A percentile compares a stretch with the other conserved stretches of the same genome.
Conservation (phyloP, 352 stramenopile species). For the Globisporangium heterothallicum region DNA sequence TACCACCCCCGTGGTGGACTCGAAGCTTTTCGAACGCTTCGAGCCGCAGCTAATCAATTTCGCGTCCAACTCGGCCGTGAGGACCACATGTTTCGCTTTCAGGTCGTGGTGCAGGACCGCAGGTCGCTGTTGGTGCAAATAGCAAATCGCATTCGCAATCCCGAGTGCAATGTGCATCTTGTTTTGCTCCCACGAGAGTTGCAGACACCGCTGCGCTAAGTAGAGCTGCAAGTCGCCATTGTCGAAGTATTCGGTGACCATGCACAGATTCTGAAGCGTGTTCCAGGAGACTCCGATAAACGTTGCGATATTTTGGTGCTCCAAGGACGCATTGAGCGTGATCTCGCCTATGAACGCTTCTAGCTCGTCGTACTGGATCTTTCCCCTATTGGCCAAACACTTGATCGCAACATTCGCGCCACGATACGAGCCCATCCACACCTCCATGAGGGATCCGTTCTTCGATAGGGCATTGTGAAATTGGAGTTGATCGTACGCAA, state of each 20-base stretch:
- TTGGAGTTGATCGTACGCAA: constrained; percentile 32
- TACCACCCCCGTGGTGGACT: constrained; percentile 2
- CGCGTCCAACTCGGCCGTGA: constrained; percentile 24
- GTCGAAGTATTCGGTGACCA: constrained; percentile 44
- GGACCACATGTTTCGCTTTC: constrained; percentile 46
- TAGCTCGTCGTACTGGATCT: constrained; percentile 14
- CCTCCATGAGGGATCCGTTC: constrained; percentile 20
- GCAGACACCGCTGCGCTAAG: constrained; percentile 16
- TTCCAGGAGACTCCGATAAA: constrained; percentile 43
- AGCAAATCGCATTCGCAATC: constrained; percentile 36
- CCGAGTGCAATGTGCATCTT: constrained; percentile 44
- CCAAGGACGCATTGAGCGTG: constrained; percentile 20
- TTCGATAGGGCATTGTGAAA: constrained; percentile 24
- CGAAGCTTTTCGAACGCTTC: constrained; percentile 7
- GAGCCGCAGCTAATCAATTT: constrained; percentile 39
- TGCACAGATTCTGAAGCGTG: constrained; percentile 32
- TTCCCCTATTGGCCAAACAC: constrained; percentile 14
- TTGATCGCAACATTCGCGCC: constrained; percentile 35
- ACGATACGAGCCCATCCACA: constrained; percentile 29
- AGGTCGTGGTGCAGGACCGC: constrained; percentile 47
- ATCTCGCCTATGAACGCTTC: constrained; percentile 34
- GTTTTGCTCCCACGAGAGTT: constrained; percentile 31
- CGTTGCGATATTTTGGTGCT: constrained; percentile 31
- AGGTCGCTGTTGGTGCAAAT: constrained; percentile 32
- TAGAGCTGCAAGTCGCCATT: constrained; percentile 32